Evolutionary conservation across 2,329 filamentous ascomycete species (phyloP), one percentile per base, ranked within the genome.

Genomic region (Keithomyces neogunnii): DNA sequence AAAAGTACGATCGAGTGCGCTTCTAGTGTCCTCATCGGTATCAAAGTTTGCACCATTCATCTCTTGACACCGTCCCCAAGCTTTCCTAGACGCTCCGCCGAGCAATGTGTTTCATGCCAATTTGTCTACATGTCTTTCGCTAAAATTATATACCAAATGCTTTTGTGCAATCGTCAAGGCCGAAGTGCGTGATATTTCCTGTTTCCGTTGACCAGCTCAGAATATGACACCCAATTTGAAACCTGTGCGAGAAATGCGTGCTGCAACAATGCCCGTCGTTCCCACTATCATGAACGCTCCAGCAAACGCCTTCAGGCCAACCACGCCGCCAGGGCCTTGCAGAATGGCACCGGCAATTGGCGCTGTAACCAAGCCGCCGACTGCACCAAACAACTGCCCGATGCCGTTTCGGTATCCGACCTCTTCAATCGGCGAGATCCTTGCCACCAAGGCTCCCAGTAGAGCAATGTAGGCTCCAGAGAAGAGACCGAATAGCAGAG

Each of bases 371-470:
- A 60, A 50, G 29, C 52, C 55, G 7, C 57, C 59, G 6, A 60
- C 29, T 10, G 59, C 51, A 32, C 53, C 48, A 28, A 55, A 39
- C 26, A 58, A 45, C 9, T 50, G 54, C 5, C 54, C 49, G n/a
- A 59, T 45, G 29, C 80, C 80, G 5, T 73, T 77, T 6, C 79
- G 69, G 2, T 77, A 69, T 1, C 80, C 81, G 9, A 82, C 73
- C 57, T 80, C 70, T 3, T 71, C 66, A 42, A 80, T 68, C 48
- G 77, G 74, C 0, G 73, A 76, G 49, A 82, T 77, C 52, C 81
- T 74, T 1, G 62, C 63, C 7, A 62, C 51, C 13, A 64, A 55
- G 5, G 61, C 62, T 2, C 57, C 57, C 9, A 57, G 53, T 9
- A 67, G 53, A 19, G 58, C 54, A 46, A 66, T 59, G 44, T 60